Evolutionary conservation across 2,329 filamentous ascomycete species (phyloP), one percentile per base, ranked within the genome.

Genomic region (Cladophialophora bantiana): DNA sequence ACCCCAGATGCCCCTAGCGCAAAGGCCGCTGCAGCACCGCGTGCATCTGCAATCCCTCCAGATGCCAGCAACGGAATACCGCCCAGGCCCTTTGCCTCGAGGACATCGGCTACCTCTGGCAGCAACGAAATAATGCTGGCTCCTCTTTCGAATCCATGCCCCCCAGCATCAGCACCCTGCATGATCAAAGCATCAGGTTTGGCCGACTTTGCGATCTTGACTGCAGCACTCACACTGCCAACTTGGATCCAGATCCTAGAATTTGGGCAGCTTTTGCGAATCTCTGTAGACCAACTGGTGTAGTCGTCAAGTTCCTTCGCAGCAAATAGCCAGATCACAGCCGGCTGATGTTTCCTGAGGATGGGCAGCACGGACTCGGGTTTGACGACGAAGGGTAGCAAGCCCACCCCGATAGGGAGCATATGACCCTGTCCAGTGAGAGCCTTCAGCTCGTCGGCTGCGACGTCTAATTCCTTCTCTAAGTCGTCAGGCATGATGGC

Each of bases 201-300:
- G 15, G 50, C 36, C 7, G n/a, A n/a, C 10, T 69, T 69, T 1
- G 78, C 74, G 0, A 82, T 76, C 7, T 79, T 75, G 1, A 81
- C 67, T 1, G 83, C 83, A 60, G 84, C 83, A 10, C 69, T 60
- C 2, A 85, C 72, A 3, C 78, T 81, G 15, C 84, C 83, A 3
- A 85, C 75, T 66, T 86, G 84, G 6, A 84, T 76, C 84, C 83
- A 86, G 31, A 86, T 76, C 67, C 81, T 78, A 0, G 80, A 84
- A 20, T 73, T 71, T 0, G 69, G 75, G 10, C 35, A 58, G 0
- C 72, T 78, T 1, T 73, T 65, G 1, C 83, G 80, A 35, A 86
- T 76, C 32, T 70, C 71, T 4, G 68, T 66, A 0, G 82, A 78
- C 84, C 84, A 86, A 7, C 75, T 54, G 31, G 74, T 59, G 35